Evolutionary conservation across 441 rosid species (phyloP), one percentile per base, ranked within the genome.

Genomic region (Breynia disticha): DNA sequence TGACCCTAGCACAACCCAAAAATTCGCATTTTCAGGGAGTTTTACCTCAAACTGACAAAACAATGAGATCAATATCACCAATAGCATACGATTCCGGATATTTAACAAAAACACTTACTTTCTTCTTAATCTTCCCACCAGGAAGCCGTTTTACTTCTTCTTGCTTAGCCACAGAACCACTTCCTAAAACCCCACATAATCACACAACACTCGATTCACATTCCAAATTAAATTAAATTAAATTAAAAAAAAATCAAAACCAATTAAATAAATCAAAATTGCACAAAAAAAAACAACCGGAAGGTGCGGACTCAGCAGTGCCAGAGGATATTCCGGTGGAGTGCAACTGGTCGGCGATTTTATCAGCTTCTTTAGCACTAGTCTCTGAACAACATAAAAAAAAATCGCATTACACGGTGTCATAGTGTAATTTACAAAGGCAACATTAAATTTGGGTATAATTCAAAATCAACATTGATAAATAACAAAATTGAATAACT

Each of bases 71-170:
- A 41, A 21, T n/a, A n/a, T n/a, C n/a, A n/a, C n/a, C n/a, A n/a
- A n/a, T n/a, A n/a, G n/a, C n/a, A n/a, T n/a, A n/a, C n/a, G n/a
- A n/a, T n/a, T n/a, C n/a, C n/a, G n/a, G n/a, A n/a, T n/a, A n/a
- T n/a, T n/a, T n/a, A n/a, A n/a, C n/a, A n/a, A n/a, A n/a, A 48
- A 42, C 13, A 16, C 68, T 77, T 58, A 91, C 98, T 80, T 91
- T 91, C 83, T 86, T 91, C 87, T 91, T 87, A 18, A 87, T 28
- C 72, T 91, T 91, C 16, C 96, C 98, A 43, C 96, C 96, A 32
- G 98, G 95, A 38, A 91, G 93, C 47, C 95, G 95, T 61, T 90
- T 90, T 37, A 80, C 95, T 70, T 82, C 96, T 63, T 83, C 95
- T 64, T 70, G 72, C 70, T 78, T 83, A 39, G 85, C 61, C 9